These are phyloP conservation scores for Hanseniaspora gamundiae DNA, from an alignment of 1,139 yeast genomes.

Conservation along the genomic window DNA sequence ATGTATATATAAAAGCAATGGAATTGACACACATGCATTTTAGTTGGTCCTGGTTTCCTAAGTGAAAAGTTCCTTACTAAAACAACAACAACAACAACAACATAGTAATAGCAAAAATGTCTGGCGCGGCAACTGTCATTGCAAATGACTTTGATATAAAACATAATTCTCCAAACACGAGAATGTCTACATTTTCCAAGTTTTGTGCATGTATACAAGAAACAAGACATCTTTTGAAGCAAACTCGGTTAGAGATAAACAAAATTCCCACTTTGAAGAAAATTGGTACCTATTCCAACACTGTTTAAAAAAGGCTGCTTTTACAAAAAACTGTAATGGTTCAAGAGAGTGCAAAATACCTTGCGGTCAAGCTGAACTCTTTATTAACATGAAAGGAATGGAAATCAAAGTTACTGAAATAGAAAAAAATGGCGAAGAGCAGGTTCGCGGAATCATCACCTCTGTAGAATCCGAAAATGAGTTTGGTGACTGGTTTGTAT, in stretches of 20 bases:
- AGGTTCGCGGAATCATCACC: slow-evolving; percentile 26
- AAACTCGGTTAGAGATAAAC: slow-evolving; percentile 21
- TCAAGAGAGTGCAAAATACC: slow-evolving; percentile 14
- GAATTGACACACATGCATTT: too few species aligned
- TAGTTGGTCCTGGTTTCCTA: too few species aligned
- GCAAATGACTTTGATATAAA: slow-evolving; percentile 8
- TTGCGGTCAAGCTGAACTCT: slow-evolving; percentile 13
- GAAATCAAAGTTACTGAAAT: slow-evolving; percentile 24
- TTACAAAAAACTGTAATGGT: slow-evolving; percentile 4
- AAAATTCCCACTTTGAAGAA: slow-evolving; percentile 16
- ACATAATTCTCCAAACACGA: slow-evolving; percentile 9
- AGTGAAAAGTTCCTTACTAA: too few species aligned
- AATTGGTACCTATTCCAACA: slow-evolving; percentile 19
- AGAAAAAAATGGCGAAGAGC: slow-evolving; percentile 18
- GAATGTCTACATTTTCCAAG: slow-evolving; percentile 27
- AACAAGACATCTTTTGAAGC: slow-evolving; percentile 11
- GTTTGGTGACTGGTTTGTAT: slow-evolving; percentile 29
- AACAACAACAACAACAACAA: too few species aligned
- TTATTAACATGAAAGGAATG: slow-evolving; percentile 12
- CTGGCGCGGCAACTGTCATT: not conserved
- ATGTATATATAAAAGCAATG: too few species aligned
- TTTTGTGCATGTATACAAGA: slow-evolving; percentile 26
- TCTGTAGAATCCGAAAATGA: slow-evolving; percentile 15
- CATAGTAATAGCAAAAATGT: not conserved
- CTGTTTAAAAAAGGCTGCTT: slow-evolving; percentile 3